Evolutionary conservation across 768 basidiomycete species (phyloP).

Genomic region (Suillus plorans): DNA sequence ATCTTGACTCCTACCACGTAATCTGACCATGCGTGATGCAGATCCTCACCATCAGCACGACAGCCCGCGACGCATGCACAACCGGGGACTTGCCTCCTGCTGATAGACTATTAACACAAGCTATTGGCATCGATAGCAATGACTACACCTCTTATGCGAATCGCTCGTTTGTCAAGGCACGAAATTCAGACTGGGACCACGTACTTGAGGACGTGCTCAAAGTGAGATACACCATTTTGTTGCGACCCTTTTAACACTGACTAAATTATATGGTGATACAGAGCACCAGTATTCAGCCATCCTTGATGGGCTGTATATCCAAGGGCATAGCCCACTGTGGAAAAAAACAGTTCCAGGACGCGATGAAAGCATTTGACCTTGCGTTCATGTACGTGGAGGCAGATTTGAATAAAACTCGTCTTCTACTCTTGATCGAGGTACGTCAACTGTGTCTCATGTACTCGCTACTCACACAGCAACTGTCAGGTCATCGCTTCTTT

Average conservation of each 20-base stretch:
- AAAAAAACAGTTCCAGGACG: not conserved
- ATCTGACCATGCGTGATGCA: not conserved
- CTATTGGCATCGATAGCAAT: not conserved
- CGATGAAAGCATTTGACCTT: not conserved
- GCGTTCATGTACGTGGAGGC: not conserved
- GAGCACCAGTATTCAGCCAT: not conserved
- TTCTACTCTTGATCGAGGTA: not conserved
- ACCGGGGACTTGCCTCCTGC: not conserved
- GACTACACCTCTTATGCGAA: not conserved
- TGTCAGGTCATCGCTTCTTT: not conserved
- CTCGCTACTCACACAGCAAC: not conserved
- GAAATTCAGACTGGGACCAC: not conserved
- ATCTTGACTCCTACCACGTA: not conserved
- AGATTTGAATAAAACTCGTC: not conserved
- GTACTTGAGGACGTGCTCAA: not conserved
- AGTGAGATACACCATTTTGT: not conserved
- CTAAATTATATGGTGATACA: not conserved
- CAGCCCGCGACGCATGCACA: not conserved
- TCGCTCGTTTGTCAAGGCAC: not conserved
- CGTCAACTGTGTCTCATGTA: not conserved
- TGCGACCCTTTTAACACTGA: not conserved
- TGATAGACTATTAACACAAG: not conserved
- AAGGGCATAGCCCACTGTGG: not conserved
- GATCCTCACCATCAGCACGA: not conserved
- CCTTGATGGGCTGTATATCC: not conserved